Conservation (phyloP, 2,329 filamentous ascomycete genomes). For the Pestalotiopsis sp. region DNA sequence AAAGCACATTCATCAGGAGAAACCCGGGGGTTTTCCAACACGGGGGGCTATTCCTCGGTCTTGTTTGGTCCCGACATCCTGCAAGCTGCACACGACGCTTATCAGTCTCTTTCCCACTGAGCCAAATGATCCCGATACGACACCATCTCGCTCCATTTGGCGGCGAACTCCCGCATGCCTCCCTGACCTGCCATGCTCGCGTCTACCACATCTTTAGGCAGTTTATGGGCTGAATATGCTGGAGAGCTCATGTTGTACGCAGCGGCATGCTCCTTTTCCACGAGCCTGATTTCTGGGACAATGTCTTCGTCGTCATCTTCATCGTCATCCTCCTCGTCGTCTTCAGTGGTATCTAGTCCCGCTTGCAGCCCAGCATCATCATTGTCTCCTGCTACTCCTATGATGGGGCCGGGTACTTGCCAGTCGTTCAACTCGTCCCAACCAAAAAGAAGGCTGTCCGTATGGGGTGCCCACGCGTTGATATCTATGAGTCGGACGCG, state of each 20-base stretch:
- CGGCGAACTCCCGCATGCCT: constrained; percentile 79
- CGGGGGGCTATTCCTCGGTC: too few species aligned
- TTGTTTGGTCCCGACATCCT: too few species aligned
- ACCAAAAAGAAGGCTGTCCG: constrained; percentile 85
- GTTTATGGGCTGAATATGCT: constrained; percentile 92
- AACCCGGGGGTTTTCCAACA: too few species aligned
- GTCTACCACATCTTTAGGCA: constrained; percentile 89
- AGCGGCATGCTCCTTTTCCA: constrained; percentile 83
- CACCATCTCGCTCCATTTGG: constrained; percentile 68
- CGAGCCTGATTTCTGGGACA: constrained; percentile 78
- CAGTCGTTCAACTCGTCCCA: constrained; percentile 85
- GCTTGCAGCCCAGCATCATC: constrained; percentile 40
- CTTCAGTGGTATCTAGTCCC: constrained; percentile 32
- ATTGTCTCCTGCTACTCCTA: constrained; percentile 49
- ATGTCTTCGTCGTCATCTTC: constrained; percentile 59
- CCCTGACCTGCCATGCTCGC: constrained; percentile 70
- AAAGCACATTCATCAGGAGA: too few species aligned
- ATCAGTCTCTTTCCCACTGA: constrained; percentile 28
- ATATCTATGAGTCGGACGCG: constrained; percentile 88
- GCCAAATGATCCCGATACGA: constrained; percentile 31
- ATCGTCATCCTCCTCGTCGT: constrained; percentile 36
- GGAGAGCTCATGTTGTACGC: constrained; percentile 84
- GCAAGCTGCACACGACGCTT: neutral
- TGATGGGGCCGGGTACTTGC: constrained; percentile 60
- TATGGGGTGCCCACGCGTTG: constrained; percentile 90